Conservation (phyloP, 352 stramenopile genomes). For the Pythium aristosporum region DNA sequence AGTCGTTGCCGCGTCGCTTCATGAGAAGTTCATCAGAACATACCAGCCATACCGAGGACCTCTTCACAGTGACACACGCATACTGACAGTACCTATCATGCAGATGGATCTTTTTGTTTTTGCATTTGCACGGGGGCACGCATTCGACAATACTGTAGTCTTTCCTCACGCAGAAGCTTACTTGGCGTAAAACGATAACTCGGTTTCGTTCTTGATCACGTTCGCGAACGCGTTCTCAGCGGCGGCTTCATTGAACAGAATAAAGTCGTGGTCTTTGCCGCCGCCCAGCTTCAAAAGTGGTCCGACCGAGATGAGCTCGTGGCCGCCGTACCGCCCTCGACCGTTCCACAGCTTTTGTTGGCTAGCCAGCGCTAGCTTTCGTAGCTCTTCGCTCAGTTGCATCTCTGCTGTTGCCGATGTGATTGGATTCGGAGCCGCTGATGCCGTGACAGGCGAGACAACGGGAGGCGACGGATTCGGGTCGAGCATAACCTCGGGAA, state of each 20-base stretch:
- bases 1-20: background rate
- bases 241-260: conserved; percentile 77
- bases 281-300: conserved; percentile 80
- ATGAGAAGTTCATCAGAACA: background rate
- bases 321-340: conserved; percentile 24
- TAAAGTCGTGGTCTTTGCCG: conserved; percentile 78
- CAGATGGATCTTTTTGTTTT: too few species aligned
- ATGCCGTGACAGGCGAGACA: background rate
- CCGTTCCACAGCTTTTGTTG: conserved; percentile 3
- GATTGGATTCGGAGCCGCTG: background rate
- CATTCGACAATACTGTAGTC: too few species aligned
- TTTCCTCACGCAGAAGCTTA: conserved; percentile 15
- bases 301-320: conserved; percentile 63
- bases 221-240: conserved; percentile 70
- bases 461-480: background rate
- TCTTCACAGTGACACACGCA: background rate
- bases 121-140: too few species aligned
- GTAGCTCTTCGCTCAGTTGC: conserved; percentile 11
- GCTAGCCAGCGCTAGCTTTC: conserved; percentile 18
- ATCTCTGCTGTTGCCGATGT: background rate
- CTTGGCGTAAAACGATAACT: conserved; percentile 76
- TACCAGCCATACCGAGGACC: too few species aligned
- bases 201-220: conserved; percentile 76
- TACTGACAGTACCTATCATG: conserved; percentile 7
- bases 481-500: conserved; percentile 62